phyloP scores from a whole-genome alignment of 2,329 filamentous ascomycete genomes.

The Pseudogymnoascus sp. region DNA sequence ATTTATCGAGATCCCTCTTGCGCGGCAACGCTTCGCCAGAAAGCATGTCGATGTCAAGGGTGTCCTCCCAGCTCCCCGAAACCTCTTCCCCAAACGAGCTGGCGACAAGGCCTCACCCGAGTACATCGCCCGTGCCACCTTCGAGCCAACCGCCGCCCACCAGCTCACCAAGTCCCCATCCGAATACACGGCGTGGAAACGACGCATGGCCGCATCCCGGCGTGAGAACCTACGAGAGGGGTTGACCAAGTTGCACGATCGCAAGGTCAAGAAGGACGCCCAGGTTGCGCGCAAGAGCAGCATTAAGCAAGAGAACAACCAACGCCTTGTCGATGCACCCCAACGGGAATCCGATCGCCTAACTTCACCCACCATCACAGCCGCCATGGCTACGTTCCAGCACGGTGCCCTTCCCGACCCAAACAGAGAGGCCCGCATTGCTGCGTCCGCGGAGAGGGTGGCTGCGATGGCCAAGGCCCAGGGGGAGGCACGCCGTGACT shows the following conservation, averaged over 20 bases:
- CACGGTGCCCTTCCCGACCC: constrained; percentile 54
- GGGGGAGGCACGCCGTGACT: constrained; percentile 54
- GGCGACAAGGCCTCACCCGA: constrained; percentile 51
- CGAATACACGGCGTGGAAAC: constrained; percentile 51
- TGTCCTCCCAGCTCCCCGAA: constrained; percentile 71
- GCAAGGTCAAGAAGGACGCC: constrained; percentile 45
- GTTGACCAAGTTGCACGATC: constrained; percentile 58
- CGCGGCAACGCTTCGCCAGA: constrained; percentile 51
- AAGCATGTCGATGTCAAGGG: constrained; percentile 54
- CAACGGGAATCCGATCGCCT: constrained; percentile 69
- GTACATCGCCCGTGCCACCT: constrained; percentile 55
- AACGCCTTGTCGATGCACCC: constrained; percentile 48
- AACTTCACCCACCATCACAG: constrained; percentile 59
- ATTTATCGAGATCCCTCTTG: constrained; percentile 74
- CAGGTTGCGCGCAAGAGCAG: constrained; percentile 33
- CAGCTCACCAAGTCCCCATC: constrained; percentile 18
- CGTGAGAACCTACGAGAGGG: constrained; percentile 66
- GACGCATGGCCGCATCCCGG: constrained; percentile 62
- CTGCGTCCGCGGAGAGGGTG: constrained; percentile 36
- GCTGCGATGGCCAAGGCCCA: constrained; percentile 41
- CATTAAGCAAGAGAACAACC: constrained; percentile 40
- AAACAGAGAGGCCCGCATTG: constrained; percentile 45
- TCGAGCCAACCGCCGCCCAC: constrained; percentile 36
- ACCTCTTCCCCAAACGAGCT: constrained; percentile 59
- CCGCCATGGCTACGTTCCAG: constrained; percentile 39